Percentiles rank a stretch among this genome's conserved stretches.
These are phyloP conservation scores for Russula compacta DNA, from an alignment of 768 basidiomycete genomes.

Conservation along the genomic window DNA sequence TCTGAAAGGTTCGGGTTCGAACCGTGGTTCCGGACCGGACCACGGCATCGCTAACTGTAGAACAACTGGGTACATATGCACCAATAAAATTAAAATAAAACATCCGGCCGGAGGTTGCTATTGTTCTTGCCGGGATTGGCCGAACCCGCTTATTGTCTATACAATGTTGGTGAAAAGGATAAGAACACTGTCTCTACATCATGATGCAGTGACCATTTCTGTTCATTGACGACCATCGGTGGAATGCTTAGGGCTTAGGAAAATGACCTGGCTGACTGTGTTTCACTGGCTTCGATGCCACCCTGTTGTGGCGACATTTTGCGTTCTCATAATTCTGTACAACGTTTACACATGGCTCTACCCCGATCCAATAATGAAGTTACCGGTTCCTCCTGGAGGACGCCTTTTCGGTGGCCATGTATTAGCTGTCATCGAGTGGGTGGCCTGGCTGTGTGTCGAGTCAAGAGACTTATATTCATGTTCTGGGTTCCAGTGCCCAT, in stretches of 20 bases:
- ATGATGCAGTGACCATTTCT: background rate
- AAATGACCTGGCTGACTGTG: background rate
- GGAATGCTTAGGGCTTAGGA: background rate
- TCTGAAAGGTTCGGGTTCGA: too few species aligned
- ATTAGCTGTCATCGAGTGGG: conserved; percentile 1
- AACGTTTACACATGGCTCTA: conserved; percentile 5
- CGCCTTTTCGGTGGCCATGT: conserved; percentile 9
- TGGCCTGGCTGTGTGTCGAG: background rate
- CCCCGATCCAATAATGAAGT: conserved; percentile 14
- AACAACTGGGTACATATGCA: too few species aligned
- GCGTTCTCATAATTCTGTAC: background rate
- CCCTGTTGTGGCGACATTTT: background rate
- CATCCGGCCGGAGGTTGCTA: too few species aligned
- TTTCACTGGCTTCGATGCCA: conserved; percentile 7
- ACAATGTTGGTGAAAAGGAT: background rate
- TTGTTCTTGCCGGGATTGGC: background rate
- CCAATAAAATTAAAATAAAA: too few species aligned
- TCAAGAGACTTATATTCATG: background rate
- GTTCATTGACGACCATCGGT: background rate
- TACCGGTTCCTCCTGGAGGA: conserved; percentile 10
- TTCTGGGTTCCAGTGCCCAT: conserved; percentile 1
- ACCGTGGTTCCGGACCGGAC: too few species aligned
- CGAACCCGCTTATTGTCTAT: background rate
- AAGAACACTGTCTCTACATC: background rate
- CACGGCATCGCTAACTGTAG: too few species aligned